A percentile compares a stretch with the other conserved stretches of the same genome.
Conservation (phyloP, 1,284 basidiomycete species). For the Lentinus polychrous region DNA sequence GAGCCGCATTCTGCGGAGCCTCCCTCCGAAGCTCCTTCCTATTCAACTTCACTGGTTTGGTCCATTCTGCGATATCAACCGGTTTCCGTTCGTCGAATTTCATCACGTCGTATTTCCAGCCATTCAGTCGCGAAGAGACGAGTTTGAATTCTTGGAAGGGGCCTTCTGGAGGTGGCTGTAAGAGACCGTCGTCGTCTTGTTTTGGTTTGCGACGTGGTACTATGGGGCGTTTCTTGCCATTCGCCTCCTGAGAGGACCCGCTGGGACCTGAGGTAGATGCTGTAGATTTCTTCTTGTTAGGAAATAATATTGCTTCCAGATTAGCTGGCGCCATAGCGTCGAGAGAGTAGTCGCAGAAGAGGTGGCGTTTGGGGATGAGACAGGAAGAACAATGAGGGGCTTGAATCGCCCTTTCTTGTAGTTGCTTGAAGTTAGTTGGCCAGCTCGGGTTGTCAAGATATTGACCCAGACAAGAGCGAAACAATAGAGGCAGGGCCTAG, state of each 20-base stretch:
- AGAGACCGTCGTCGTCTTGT: constrained; percentile 28
- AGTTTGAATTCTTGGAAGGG: constrained; percentile 66
- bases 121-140: constrained; percentile 68
- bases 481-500: background rate
- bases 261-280: background rate
- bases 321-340: constrained; percentile 1
- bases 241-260: background rate
- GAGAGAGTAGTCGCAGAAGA: background rate
- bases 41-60: constrained; percentile 74
- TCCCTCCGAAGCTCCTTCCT: constrained; percentile 69
- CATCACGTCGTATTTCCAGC: constrained; percentile 83
- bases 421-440: too few species aligned
- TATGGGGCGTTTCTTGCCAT: constrained; percentile 21
- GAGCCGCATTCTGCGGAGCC: constrained; percentile 30
- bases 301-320: constrained; percentile 5
- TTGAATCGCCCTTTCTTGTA: too few species aligned
- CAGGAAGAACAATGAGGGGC: background rate
- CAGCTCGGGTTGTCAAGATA: too few species aligned
- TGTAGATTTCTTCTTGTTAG: constrained; percentile 9
- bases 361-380: background rate
- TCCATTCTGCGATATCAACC: constrained; percentile 60
- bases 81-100: constrained; percentile 70
- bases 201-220: constrained; percentile 25
- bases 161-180: constrained; percentile 46
- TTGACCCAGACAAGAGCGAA: background rate